Percentiles rank a stretch among this genome's conserved stretches.
These are phyloP conservation scores for Aureobasidium sp. DNA, from an alignment of 2,329 filamentous ascomycete species.

Conservation along the genomic window DNA sequence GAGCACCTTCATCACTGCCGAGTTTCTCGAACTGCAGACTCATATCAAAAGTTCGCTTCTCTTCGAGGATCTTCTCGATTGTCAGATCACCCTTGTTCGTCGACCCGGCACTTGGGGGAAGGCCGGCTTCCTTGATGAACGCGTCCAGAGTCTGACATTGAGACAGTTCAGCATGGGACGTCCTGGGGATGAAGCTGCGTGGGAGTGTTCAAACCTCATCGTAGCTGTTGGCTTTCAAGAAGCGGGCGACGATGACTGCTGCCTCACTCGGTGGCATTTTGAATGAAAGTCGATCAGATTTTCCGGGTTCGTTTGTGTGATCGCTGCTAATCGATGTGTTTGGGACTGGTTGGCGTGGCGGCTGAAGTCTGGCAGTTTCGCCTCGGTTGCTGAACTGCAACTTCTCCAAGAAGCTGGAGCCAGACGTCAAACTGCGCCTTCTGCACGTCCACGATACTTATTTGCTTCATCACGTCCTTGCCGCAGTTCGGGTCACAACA, in stretches of 20 bases:
- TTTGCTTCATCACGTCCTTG: conserved; percentile 7
- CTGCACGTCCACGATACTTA: conserved; percentile 7
- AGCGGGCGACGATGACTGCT: conserved; percentile 40
- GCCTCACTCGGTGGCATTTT: conserved; percentile 37
- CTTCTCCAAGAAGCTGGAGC: conserved; percentile 10
- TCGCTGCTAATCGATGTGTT: not conserved
- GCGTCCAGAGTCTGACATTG: conserved; percentile 56
- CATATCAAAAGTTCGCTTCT: conserved; percentile 66
- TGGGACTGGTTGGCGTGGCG: conserved; percentile 9
- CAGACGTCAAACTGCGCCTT: conserved; percentile 15
- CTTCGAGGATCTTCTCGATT: conserved; percentile 65
- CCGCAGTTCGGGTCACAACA: conserved; percentile 1
- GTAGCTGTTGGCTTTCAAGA: conserved; percentile 41
- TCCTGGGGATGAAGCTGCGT: not conserved
- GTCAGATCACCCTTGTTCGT: conserved; percentile 53
- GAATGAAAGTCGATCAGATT: not conserved
- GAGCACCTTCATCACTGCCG: conserved; percentile 46
- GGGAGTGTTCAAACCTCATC: conserved; percentile 33
- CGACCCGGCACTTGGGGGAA: conserved; percentile 56
- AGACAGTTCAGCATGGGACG: conserved; percentile 11
- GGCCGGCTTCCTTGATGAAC: conserved; percentile 64
- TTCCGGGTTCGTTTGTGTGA: not conserved
- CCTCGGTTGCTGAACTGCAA: conserved; percentile 14
- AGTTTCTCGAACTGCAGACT: conserved; percentile 63
- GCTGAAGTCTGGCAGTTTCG: conserved; percentile 6